Conservation (phyloP, 1,284 basidiomycete genomes). For the Moesziomyces sp. region DNA sequence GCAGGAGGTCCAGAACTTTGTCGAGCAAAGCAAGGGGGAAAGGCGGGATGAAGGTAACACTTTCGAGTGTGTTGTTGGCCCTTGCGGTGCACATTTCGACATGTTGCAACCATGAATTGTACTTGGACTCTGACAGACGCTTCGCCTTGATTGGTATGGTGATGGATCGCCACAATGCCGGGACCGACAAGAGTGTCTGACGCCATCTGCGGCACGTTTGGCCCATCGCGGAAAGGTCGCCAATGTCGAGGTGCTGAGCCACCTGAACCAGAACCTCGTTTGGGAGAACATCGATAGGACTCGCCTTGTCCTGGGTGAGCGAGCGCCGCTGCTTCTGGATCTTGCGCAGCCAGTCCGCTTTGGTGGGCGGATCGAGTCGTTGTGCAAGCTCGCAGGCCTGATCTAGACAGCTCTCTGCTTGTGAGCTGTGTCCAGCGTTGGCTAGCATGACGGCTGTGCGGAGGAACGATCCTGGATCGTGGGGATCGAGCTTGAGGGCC, state of each 20-base stretch:
- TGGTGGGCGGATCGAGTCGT: slow-evolving; percentile 4
- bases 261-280: slow-evolving; percentile 18
- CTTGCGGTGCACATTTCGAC: slow-evolving; percentile 3
- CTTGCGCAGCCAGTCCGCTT: slow-evolving; percentile 4
- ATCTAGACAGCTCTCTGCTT: slow-evolving; percentile 25
- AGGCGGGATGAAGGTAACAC: background rate
- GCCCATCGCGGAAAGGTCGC: slow-evolving; percentile 5
- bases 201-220: slow-evolving; percentile 22
- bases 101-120: slow-evolving; percentile 8
- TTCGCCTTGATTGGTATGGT: background rate
- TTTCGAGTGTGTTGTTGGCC: slow-evolving; percentile 15
- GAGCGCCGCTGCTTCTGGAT: slow-evolving; percentile 21
- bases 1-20: slow-evolving; percentile 10
- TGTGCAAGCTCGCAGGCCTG: slow-evolving; percentile 5
- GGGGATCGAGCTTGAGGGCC: slow-evolving; percentile 34
- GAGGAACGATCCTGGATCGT: slow-evolving; percentile 20
- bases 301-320: background rate
- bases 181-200: background rate
- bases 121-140: background rate
- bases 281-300: slow-evolving; percentile 10
- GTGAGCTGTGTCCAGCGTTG: slow-evolving; percentile 6
- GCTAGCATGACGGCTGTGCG: slow-evolving; percentile 24
- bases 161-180: slow-evolving; percentile 12
- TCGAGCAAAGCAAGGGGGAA: slow-evolving; percentile 3
- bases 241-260: slow-evolving; percentile 5